Conservation (phyloP, 305 asterid species). For the Fraxinus ornus region DNA sequence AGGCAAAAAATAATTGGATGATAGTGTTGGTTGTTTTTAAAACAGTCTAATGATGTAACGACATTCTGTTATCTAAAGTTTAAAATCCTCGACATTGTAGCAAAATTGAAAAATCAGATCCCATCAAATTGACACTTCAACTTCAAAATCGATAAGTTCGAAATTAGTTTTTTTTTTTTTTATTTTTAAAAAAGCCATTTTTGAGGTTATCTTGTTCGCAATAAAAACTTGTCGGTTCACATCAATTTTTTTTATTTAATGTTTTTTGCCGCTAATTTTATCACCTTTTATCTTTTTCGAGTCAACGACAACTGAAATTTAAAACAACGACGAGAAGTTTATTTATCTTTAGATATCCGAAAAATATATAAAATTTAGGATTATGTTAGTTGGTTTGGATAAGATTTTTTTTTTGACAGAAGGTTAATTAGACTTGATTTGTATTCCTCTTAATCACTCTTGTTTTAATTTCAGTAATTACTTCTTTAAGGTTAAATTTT, state of each 20-base stretch:
- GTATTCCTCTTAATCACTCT: neutral
- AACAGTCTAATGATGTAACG: too few species aligned
- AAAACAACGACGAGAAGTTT: neutral
- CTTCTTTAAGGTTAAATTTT: neutral
- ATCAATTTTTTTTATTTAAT: too few species aligned
- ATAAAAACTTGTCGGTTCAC: neutral
- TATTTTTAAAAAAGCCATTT: too few species aligned
- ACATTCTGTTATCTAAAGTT: too few species aligned
- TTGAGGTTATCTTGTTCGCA: neutral
- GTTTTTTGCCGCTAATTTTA: neutral
- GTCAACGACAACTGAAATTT: neutral
- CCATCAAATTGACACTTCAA: neutral
- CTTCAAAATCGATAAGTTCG: neutral
- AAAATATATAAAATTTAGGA: too few species aligned
- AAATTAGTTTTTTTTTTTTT: too few species aligned
- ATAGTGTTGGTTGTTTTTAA: too few species aligned
- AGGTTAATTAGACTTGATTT: neutral
- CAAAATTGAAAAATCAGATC: neutral
- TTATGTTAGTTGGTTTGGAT: too few species aligned
- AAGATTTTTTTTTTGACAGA: neutral
- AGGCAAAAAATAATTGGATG: too few species aligned
- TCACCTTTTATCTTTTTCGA: neutral
- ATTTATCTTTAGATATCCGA: too few species aligned
- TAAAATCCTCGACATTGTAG: too few species aligned
- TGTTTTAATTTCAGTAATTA: neutral